Evolutionary conservation across 345 rosid genomes (phyloP).

Genomic region (Camelina hispida): DNA sequence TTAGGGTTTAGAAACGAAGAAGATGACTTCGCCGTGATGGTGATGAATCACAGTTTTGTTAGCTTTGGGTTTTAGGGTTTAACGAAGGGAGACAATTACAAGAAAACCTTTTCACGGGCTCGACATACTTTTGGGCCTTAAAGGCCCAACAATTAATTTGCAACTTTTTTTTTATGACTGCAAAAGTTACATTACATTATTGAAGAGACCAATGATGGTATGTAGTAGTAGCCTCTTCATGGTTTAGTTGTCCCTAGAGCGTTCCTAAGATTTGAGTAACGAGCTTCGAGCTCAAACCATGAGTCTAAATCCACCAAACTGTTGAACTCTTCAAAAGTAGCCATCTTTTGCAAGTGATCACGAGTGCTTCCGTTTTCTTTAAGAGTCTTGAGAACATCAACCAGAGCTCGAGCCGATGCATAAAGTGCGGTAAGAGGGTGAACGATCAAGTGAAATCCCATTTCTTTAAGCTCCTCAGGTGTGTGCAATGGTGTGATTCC

Average conservation of each 20-base stretch:
- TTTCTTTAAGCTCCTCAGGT: conserved; percentile 56
- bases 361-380: conserved; percentile 52
- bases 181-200: too few relatives aligned
- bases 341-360: conserved; percentile 51
- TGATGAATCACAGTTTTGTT: neutral
- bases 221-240: neutral
- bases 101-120: neutral
- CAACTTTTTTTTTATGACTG: too few relatives aligned
- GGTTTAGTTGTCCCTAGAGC: conserved; percentile 41
- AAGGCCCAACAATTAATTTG: neutral
- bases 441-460: conserved; percentile 54
- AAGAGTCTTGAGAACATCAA: conserved; percentile 52
- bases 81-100: neutral
- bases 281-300: conserved; percentile 53
- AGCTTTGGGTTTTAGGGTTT: conserved; percentile 14
- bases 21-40: conserved; percentile 4
- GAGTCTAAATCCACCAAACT: conserved; percentile 51
- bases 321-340: conserved; percentile 55
- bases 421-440: conserved; percentile 46
- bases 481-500: conserved; percentile 57
- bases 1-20: conserved; percentile 21
- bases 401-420: conserved; percentile 51
- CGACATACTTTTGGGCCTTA: neutral
- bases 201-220: too few relatives aligned
- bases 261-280: conserved; percentile 43